Conservation (phyloP, 208 protist genomes). For the Lotmaria passim region DNA sequence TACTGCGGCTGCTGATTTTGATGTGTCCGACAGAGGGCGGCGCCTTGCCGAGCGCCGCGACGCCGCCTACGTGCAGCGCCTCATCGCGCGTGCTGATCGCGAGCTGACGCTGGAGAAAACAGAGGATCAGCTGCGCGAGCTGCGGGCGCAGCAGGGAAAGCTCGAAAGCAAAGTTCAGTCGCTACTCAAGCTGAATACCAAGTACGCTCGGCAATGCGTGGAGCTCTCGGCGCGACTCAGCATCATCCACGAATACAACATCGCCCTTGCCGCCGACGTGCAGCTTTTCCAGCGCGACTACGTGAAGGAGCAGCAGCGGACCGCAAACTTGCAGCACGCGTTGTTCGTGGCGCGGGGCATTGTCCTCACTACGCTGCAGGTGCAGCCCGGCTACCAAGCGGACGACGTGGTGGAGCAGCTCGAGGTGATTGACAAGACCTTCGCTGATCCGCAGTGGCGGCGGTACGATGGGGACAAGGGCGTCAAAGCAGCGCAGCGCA, state of each 20-base stretch:
- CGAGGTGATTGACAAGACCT: conserved; percentile 7
- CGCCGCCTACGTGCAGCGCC: conserved; percentile 56
- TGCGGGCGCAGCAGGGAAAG: conserved; percentile 35
- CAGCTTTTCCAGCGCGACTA: conserved; percentile 64
- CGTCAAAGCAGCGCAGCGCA: neutral
- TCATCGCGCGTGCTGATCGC: conserved; percentile 68
- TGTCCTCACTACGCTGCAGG: conserved; percentile 58
- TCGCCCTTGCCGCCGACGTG: conserved; percentile 54
- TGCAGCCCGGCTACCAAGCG: conserved; percentile 5
- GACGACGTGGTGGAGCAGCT: conserved; percentile 5
- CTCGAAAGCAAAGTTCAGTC: conserved; percentile 45
- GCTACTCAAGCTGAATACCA: conserved; percentile 65
- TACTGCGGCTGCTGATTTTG: neutral
- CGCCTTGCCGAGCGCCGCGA: conserved; percentile 35
- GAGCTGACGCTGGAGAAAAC: conserved; percentile 68
- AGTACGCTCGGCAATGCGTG: conserved; percentile 74
- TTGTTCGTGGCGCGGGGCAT: conserved; percentile 53
- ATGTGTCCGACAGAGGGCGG: neutral
- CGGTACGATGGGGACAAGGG: neutral
- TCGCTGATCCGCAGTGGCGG: neutral
- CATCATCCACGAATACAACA: conserved; percentile 77
- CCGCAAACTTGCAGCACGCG: conserved; percentile 47
- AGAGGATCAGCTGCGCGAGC: conserved; percentile 46
- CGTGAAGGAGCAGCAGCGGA: conserved; percentile 42
- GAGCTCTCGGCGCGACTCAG: conserved; percentile 77